Percentiles rank a stretch among this genome's conserved stretches.
These are phyloP conservation scores for Coemansia aciculifera DNA, from an alignment of 192 early-diverging fungal species.

Conservation along the genomic window DNA sequence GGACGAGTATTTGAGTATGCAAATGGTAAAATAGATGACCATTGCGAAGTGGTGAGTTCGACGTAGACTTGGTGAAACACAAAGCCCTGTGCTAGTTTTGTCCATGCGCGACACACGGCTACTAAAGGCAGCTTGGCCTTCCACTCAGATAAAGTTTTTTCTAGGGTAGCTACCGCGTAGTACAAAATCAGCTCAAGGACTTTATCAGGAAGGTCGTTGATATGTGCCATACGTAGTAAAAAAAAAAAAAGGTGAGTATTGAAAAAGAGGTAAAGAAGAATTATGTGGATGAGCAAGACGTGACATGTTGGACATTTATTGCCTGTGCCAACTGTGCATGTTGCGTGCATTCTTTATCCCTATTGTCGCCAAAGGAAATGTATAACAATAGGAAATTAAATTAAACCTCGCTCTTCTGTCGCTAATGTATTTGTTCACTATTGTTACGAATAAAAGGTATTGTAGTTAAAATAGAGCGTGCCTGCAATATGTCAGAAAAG, in stretches of 20 bases:
- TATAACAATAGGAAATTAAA: no score
- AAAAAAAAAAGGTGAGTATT: neutral
- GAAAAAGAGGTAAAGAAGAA: neutral
- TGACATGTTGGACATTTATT: no score
- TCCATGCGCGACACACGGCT: neutral
- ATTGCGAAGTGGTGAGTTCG: neutral
- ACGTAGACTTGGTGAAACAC: neutral
- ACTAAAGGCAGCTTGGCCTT: neutral
- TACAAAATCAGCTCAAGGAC: neutral
- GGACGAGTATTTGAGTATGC: neutral
- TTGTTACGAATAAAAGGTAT: no score
- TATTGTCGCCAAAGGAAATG: no score
- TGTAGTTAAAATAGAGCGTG: no score
- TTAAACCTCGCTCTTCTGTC: no score
- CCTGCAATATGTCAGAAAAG: no score
- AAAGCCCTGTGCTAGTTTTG: neutral
- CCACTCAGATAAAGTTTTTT: neutral
- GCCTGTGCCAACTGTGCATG: constrained; percentile 12
- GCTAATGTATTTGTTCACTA: no score
- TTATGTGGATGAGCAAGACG: neutral
- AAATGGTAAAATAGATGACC: no score
- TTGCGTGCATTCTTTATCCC: constrained; percentile 18
- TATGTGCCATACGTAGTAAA: neutral
- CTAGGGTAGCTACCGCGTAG: neutral
- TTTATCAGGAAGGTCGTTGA: neutral